Evolutionary conservation across 2,329 filamentous ascomycete species (phyloP).

Genomic region (Calonectria multiphialidica): DNA sequence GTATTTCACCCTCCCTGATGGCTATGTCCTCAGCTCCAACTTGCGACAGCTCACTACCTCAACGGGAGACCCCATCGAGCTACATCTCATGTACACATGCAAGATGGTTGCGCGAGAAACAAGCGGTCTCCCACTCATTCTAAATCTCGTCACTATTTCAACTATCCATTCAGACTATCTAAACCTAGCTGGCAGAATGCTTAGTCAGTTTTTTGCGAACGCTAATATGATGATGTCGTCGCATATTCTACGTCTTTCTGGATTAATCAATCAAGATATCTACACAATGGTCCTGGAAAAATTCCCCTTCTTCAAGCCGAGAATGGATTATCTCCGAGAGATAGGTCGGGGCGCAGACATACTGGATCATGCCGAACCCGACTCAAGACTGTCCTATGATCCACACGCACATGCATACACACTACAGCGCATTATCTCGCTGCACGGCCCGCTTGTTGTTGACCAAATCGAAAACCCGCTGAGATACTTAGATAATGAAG

Average conservation of each 20-base stretch:
- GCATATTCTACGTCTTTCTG: not conserved
- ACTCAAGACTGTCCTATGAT: too few species aligned
- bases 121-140: not conserved
- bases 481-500: not conserved
- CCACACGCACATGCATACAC: not conserved
- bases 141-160: slow-evolving; percentile 28
- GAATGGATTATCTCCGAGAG: not conserved
- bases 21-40: slow-evolving; percentile 21
- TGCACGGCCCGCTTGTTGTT: not conserved
- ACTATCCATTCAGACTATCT: slow-evolving; percentile 17
- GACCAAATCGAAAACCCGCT: not conserved
- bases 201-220: rapidly evolving
- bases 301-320: not conserved
- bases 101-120: slow-evolving; percentile 22
- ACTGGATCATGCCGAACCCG: too few species aligned
- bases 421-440: not conserved
- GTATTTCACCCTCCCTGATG: slow-evolving; percentile 23
- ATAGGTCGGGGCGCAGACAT: too few species aligned
- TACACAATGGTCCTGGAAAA: not conserved
- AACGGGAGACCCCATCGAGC: slow-evolving; percentile 21
- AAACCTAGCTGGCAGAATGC: not conserved
- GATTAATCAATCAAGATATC: not conserved
- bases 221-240: rapidly evolving
- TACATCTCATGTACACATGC: slow-evolving; percentile 33
- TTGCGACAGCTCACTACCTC: slow-evolving; percentile 16